Conservation (phyloP, 176 grass and related monocot species). For the Themeda triandra region DNA sequence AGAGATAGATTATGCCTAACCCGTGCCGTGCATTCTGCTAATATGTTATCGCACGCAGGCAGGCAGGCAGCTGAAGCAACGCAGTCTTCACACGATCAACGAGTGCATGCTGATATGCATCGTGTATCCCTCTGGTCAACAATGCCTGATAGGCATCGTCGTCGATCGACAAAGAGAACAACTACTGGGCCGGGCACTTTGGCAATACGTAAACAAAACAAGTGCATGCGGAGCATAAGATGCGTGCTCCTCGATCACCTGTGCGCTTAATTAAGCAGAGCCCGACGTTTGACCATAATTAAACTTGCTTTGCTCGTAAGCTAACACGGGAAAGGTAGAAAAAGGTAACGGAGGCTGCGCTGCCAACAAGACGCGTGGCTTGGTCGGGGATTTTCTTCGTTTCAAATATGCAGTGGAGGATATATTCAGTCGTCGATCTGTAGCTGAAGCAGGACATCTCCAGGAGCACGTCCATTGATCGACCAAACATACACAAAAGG, state of each 20-base stretch:
- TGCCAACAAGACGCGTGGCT: not conserved
- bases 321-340: not conserved
- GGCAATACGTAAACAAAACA: slow-evolving; percentile 29
- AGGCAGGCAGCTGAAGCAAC: not conserved
- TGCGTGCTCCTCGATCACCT: not conserved
- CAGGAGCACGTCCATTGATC: not conserved
- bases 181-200: not conserved
- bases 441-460: not conserved
- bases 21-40: not conserved
- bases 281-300: not conserved
- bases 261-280: not conserved
- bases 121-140: not conserved
- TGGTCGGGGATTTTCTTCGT: not conserved
- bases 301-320: slow-evolving; percentile 35
- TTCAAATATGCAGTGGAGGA: not conserved
- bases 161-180: slow-evolving; percentile 25
- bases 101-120: not conserved
- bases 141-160: slow-evolving; percentile 5
- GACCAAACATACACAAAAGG: not conserved
- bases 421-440: not conserved
- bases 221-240: not conserved
- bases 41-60: not conserved
- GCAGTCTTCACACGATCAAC: not conserved
- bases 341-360: not conserved
- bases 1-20: not conserved